Conservation (phyloP, 2,329 filamentous ascomycete species). For the Penicillium paneum region DNA sequence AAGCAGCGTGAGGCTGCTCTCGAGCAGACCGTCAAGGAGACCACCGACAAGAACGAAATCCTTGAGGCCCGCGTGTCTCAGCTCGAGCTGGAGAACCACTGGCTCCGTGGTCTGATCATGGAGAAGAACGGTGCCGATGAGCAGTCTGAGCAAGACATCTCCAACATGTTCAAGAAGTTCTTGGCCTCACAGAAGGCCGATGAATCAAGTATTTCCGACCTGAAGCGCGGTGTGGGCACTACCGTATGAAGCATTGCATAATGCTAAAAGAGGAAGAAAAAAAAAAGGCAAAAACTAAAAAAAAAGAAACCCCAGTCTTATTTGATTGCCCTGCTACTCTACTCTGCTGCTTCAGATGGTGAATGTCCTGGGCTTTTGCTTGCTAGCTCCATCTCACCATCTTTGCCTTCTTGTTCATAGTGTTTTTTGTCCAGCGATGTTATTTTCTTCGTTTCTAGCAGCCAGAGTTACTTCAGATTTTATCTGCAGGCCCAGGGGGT, state of each 20-base stretch:
- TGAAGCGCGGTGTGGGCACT: conserved; percentile 36
- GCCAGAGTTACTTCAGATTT: conserved; percentile 9
- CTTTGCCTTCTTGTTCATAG: conserved; percentile 23
- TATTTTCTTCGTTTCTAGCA: conserved; percentile 8
- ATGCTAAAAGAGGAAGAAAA: conserved; percentile 13
- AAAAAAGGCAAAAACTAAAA: conserved; percentile 4
- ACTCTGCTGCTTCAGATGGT: conserved; percentile 14
- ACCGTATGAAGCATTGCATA: conserved; percentile 11
- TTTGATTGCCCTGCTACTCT: conserved; percentile 13
- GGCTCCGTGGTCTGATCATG: conserved; percentile 74
- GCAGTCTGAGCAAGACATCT: conserved; percentile 46
- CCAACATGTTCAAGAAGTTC: conserved; percentile 42
- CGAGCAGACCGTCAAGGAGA: conserved; percentile 77
- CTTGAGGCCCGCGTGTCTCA: conserved; percentile 72
- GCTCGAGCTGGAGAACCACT: conserved; percentile 77
- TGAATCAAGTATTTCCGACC: conserved; percentile 28
- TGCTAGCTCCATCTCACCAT: neutral
- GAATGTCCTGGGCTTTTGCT: conserved; percentile 1
- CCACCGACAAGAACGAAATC: conserved; percentile 71
- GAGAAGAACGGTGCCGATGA: conserved; percentile 63
- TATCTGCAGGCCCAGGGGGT: conserved; percentile 12
- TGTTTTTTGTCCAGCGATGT: conserved; percentile 17
- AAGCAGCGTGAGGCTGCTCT: conserved; percentile 88
- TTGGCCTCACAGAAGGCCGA: conserved; percentile 35
- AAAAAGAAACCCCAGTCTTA: conserved; percentile 17